Base-by-base conservation (phyloP, 768 basidiomycete genomes). In the Amanita brunnescens region DNA sequence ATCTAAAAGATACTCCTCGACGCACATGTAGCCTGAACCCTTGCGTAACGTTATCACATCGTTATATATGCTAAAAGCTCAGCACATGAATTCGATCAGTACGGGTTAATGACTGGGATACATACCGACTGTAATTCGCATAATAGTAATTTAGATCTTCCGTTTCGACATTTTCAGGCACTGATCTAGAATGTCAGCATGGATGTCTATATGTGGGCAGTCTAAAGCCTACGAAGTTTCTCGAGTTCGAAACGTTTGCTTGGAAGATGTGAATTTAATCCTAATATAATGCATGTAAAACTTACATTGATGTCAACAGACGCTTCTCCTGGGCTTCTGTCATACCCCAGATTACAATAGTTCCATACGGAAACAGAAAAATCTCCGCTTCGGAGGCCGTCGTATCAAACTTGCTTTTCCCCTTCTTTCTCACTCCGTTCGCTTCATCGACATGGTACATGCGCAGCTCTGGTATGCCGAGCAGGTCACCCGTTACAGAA, bases 341-440 rank as follows among this genome's bases (percentile, higher is more conserved):
- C 93, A 97, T 96, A 21, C 94, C 94, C 94, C 94, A 97, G 47
- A 95, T 89, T 21, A 97, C 94, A 23, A 95, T 88, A 0, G 91
- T 93, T 10, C 94, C 94, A 62, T 95, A 96, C 55, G 86, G 80
- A 67, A 96, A 97, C 57, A 96, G 69, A 65, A 95, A 96, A 49
- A 96, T 87, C 66, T 96, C 94, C 7, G 88, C 87, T 56, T 85
- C 83, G 29, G 75, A 77, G 5, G 81, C 74, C 32, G 78, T 72
- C 26, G 81, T 75, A 58, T 84, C 68, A 61, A 85, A 87, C 65
- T 83, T 85, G 62, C 78, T 83, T 54, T 76, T 76, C 60, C 77
- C 83, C 63, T 70, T 70, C 60, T 70, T 75, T 45, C 63, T 62
- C 20, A 66, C 61, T n/a, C 62, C 57, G 13, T 58, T 58, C 23